A percentile compares a stretch with the other conserved stretches of the same genome.
These are phyloP conservation scores for Solanum bulbocastanum DNA, from an alignment of 257 asterid species.

Conservation along the genomic window DNA sequence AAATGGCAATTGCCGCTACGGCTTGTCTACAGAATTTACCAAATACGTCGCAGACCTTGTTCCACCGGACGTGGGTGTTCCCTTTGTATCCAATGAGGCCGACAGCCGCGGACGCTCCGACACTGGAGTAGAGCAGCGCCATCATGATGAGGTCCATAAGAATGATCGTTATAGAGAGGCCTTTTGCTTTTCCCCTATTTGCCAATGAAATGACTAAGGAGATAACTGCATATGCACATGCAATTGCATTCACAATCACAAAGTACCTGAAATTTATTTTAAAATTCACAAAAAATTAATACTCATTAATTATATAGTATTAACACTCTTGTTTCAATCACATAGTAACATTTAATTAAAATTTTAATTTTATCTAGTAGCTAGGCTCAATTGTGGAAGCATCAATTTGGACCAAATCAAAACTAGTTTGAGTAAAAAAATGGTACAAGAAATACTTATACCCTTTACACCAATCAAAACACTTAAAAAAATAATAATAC, in stretches of 20 bases:
- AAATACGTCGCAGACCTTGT: conserved; percentile 40
- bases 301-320: background rate
- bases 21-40: conserved; percentile 37
- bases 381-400: too few species aligned
- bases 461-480: too few species aligned
- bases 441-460: background rate
- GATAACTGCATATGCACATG: conserved; percentile 42
- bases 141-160: conserved; percentile 47
- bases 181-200: conserved; percentile 17
- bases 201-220: conserved; percentile 30
- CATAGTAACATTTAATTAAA: background rate
- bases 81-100: conserved; percentile 55
- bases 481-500: too few species aligned
- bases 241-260: conserved; percentile 49
- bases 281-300: background rate
- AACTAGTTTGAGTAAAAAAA: background rate
- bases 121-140: conserved; percentile 51
- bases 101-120: conserved; percentile 44
- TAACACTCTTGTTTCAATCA: background rate
- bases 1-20: conserved; percentile 30
- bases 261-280: conserved; percentile 30
- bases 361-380: too few species aligned
- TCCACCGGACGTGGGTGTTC: conserved; percentile 56
- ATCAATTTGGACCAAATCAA: background rate
- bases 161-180: conserved; percentile 10